A percentile compares a stretch with the other conserved stretches of the same genome.
These are phyloP conservation scores for Rostrohypoxylon terebratum DNA, from an alignment of 495 filamentous ascomycete genomes.

Conservation along the genomic window DNA sequence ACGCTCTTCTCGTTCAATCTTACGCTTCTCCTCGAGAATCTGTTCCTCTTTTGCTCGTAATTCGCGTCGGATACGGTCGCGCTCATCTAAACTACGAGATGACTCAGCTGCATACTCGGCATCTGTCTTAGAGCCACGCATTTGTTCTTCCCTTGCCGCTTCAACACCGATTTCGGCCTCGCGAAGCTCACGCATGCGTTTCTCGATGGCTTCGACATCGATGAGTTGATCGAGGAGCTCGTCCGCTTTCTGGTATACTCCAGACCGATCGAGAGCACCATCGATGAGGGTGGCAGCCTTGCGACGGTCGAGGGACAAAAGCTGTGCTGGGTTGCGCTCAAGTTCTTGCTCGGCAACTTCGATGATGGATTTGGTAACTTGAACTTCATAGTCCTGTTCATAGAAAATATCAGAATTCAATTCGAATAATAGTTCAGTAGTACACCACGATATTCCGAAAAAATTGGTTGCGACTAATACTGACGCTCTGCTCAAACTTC, in stretches of 20 bases:
- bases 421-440: neutral
- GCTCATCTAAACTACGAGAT: slow-evolving; percentile 70
- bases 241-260: slow-evolving; percentile 81
- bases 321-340: slow-evolving; percentile 76
- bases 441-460: neutral
- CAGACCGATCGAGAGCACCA: slow-evolving; percentile 83
- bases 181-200: slow-evolving; percentile 75
- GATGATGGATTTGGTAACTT: slow-evolving; percentile 73
- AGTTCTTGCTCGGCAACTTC: slow-evolving; percentile 83
- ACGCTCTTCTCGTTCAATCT: slow-evolving; percentile 71
- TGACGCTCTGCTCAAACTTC: slow-evolving; percentile 80
- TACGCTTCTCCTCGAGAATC: slow-evolving; percentile 74
- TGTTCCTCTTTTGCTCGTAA: slow-evolving; percentile 70
- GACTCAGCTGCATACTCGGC: slow-evolving; percentile 82
- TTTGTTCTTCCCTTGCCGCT: slow-evolving; percentile 73
- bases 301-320: slow-evolving; percentile 80
- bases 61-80: slow-evolving; percentile 73
- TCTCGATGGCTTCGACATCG: slow-evolving; percentile 72
- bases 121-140: slow-evolving; percentile 80
- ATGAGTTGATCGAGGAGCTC: slow-evolving; percentile 75
- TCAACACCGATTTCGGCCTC: slow-evolving; percentile 80
- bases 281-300: slow-evolving; percentile 88
- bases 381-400: slow-evolving; percentile 71
- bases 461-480: slow-evolving; percentile 42
- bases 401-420: slow-evolving; percentile 23